Evolutionary conservation across 768 basidiomycete species (phyloP), one percentile per base, ranked within the genome.

Genomic region (Fomitopsis serialis): DNA sequence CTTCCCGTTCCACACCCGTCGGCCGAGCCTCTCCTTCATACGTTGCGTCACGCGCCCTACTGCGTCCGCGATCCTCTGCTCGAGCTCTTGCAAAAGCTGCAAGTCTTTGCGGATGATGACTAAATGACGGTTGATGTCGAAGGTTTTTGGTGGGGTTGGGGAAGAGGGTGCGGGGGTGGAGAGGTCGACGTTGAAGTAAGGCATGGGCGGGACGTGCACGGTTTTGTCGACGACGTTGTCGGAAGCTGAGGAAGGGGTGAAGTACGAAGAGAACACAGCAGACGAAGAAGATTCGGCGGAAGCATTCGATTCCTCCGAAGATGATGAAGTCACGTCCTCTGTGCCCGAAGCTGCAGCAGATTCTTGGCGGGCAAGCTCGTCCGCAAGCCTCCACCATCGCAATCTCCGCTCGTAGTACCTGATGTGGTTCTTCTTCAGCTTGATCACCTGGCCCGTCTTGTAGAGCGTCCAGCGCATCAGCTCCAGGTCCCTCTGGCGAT

Each of bases 21-120:
- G 80, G 9, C 87, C 87, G n/a, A 90, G 68, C 27, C 80, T 74
- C 68, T 91, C 87, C 68, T 89, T 89, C n/a, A 81, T 53, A 17
- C 88, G 78, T 56, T 84, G 79, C 2, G 72, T 71, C 17, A 72
- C 79, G 10, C 86, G 79, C 5, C 70, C 76, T 7, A 80, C 57
- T 2, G 77, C 68, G n/a, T 69, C 67, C 12, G 66, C 64, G 12
- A 82, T 66, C 29, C 69, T 73, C 2, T 63, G 57, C 35, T 72
- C 64, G 48, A 89, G 73, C 2, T 66, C 59, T 48, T 72, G 65
- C 22, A 91, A 69, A 54, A 81, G 75, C 19, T 61, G 56, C 37
- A 84, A 59, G 57, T 87, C 86, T 19, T 76, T 78, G 53, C 72
- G 58, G 25, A 90, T 73, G 45, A 90, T 66, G 11, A 58, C 54